Percentiles rank a stretch among this genome's conserved stretches.
These are phyloP conservation scores for Fusarium albosuccineum DNA, from an alignment of 2,329 filamentous ascomycete species.

Conservation along the genomic window DNA sequence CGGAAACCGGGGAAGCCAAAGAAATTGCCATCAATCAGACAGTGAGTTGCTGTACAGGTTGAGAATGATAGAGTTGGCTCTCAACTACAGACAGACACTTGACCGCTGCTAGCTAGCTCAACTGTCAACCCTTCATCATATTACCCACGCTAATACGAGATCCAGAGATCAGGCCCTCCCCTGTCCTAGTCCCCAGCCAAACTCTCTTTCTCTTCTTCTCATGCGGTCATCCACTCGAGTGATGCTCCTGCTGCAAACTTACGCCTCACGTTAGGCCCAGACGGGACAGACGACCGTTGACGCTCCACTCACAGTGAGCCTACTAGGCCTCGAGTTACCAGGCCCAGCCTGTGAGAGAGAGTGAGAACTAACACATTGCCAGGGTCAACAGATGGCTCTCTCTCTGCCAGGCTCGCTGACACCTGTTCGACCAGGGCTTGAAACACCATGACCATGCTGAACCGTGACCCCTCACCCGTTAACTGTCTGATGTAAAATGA, in stretches of 20 bases:
- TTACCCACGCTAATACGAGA: not conserved
- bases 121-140: not conserved
- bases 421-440: slow-evolving; percentile 34
- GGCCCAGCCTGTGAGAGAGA: slow-evolving; percentile 8
- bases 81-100: not conserved
- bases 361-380: not conserved
- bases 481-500: slow-evolving; percentile 41
- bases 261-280: slow-evolving; percentile 19
- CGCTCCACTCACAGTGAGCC: slow-evolving; percentile 22
- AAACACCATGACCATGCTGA: slow-evolving; percentile 38
- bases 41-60: not conserved
- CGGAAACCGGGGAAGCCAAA: slow-evolving; percentile 9
- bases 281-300: slow-evolving; percentile 22
- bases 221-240: not conserved
- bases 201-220: not conserved
- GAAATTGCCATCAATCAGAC: not conserved
- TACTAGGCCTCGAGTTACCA: slow-evolving; percentile 5
- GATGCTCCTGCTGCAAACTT: slow-evolving; percentile 21
- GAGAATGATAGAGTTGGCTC: too few relatives aligned
- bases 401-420: not conserved
- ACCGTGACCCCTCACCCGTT: slow-evolving; percentile 34
- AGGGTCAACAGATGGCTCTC: slow-evolving; percentile 16
- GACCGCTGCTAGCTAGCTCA: not conserved
- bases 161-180: not conserved
- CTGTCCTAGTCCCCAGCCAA: not conserved